These are phyloP conservation scores for Colletotrichum plurivorum DNA, from an alignment of 2,329 filamentous ascomycete species.

Conservation along the genomic window DNA sequence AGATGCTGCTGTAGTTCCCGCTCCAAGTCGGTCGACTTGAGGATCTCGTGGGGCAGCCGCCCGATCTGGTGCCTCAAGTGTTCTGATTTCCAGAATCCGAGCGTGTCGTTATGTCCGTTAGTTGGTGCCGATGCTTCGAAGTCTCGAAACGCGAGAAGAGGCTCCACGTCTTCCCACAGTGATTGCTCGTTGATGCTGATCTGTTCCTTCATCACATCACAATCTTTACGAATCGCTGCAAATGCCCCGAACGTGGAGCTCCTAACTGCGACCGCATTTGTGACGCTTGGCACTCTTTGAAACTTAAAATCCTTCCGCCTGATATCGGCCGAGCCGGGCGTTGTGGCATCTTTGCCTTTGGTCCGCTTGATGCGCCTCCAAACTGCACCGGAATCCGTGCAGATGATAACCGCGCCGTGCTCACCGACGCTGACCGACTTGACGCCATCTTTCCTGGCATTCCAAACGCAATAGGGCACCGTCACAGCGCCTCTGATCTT, in stretches of 20 bases:
- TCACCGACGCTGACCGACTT: slow-evolving; percentile 90
- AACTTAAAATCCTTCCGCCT: slow-evolving; percentile 96
- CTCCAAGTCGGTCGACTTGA: slow-evolving; percentile 77
- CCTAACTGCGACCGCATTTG: slow-evolving; percentile 85
- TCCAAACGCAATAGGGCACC: slow-evolving; percentile 87
- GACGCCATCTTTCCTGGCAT: slow-evolving; percentile 87
- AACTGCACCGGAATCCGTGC: slow-evolving; percentile 91
- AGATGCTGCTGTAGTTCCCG: slow-evolving; percentile 69
- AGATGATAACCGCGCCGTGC: slow-evolving; percentile 94
- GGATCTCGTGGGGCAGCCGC: slow-evolving; percentile 64
- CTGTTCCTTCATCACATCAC: slow-evolving; percentile 81
- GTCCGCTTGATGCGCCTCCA: slow-evolving; percentile 89
- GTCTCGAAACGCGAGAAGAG: slow-evolving; percentile 76
- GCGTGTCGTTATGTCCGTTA: slow-evolving; percentile 54
- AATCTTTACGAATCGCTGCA: slow-evolving; percentile 87
- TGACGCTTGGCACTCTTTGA: slow-evolving; percentile 88
- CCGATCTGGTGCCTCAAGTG: slow-evolving; percentile 68
- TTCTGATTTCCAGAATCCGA: slow-evolving; percentile 57
- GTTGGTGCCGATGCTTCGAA: slow-evolving; percentile 64
- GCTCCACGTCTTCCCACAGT: slow-evolving; percentile 81
- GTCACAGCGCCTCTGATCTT: slow-evolving; percentile 90
- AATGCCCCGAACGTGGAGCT: slow-evolving; percentile 93
- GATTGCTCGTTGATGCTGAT: slow-evolving; percentile 76
- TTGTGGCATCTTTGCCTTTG: slow-evolving; percentile 80
- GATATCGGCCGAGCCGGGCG: slow-evolving; percentile 62